These are phyloP conservation scores for Heterobasidion parviporum DNA, from an alignment of 1,284 basidiomycete genomes.

Conservation along the genomic window DNA sequence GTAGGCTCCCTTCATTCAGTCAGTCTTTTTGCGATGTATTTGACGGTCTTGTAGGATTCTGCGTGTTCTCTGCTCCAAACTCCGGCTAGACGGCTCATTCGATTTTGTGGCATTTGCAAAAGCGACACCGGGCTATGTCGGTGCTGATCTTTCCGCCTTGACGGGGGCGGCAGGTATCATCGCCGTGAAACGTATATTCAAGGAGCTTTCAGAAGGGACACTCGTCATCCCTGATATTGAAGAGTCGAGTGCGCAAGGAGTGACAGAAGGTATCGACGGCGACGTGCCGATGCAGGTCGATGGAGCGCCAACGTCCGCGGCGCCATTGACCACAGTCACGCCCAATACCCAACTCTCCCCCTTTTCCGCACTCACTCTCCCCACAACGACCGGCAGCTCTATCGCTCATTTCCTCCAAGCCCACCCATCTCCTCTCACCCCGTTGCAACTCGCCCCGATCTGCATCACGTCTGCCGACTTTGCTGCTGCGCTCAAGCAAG, in stretches of 20 bases:
- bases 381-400: slow-evolving; percentile 44
- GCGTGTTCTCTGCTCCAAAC: slow-evolving; percentile 67
- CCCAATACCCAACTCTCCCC: slow-evolving; percentile 20
- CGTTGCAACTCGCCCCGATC: slow-evolving; percentile 71
- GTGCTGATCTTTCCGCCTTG: slow-evolving; percentile 87
- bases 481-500: slow-evolving; percentile 66
- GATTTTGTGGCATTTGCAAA: slow-evolving; percentile 81
- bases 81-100: slow-evolving; percentile 76
- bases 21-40: not conserved
- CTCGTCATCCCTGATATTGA: slow-evolving; percentile 41
- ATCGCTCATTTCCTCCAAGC: slow-evolving; percentile 86
- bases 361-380: slow-evolving; percentile 32
- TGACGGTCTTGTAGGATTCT: slow-evolving; percentile 53
- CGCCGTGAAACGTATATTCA: slow-evolving; percentile 94
- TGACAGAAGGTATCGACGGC: slow-evolving; percentile 6
- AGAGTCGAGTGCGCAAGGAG: not conserved
- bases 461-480: slow-evolving; percentile 82
- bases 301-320: not conserved
- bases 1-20: slow-evolving; percentile 36
- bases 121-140: slow-evolving; percentile 94
- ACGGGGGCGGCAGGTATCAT: slow-evolving; percentile 93
- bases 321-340: slow-evolving; percentile 13
- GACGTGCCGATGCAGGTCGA: slow-evolving; percentile 50
- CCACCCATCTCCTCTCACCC: slow-evolving; percentile 75
- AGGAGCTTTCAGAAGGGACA: slow-evolving; percentile 67